Conservation (phyloP, 2,329 filamentous ascomycete species). For the Claviceps spartinae region DNA sequence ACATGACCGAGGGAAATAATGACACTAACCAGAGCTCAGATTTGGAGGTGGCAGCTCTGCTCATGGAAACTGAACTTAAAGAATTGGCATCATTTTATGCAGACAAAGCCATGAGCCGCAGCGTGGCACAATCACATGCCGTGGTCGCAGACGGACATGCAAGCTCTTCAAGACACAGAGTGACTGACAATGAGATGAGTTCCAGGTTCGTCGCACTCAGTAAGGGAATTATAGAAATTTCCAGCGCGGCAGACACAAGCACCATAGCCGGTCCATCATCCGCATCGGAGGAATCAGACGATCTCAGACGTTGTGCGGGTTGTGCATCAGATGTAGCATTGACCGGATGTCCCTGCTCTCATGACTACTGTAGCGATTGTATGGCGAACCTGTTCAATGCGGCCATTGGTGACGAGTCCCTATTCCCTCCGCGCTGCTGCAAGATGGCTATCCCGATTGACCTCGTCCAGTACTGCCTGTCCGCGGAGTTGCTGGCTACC, state of each 20-base stretch:
- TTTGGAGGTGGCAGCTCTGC: conserved; percentile 5
- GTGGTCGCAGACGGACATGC: conserved; percentile 4
- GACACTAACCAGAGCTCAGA: conserved; percentile 1
- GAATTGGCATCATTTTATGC: neutral
- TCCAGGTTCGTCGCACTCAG: too few relatives aligned
- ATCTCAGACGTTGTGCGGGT: neutral
- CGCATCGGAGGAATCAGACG: too few relatives aligned
- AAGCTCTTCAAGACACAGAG: too few relatives aligned
- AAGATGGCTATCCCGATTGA: conserved; percentile 24
- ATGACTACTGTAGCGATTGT: conserved; percentile 39
- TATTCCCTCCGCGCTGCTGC: conserved; percentile 45
- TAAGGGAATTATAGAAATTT: neutral
- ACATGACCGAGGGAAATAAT: conserved; percentile 8
- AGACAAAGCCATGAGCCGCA: conserved; percentile 9
- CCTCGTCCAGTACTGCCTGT: conserved; percentile 22
- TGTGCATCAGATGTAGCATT: neutral
- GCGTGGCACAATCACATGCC: conserved; percentile 10
- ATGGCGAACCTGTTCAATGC: conserved; percentile 28
- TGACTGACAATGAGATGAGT: too few relatives aligned
- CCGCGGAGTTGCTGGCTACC: conserved; percentile 15
- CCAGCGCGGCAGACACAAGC: too few relatives aligned
- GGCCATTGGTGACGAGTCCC: conserved; percentile 32
- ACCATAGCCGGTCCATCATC: too few relatives aligned
- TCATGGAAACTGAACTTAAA: conserved; percentile 8
- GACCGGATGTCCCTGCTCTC: conserved; percentile 11